Evolutionary conservation across 2,329 filamentous ascomycete genomes (phyloP).

Genomic region (Ophiostoma sp.): DNA sequence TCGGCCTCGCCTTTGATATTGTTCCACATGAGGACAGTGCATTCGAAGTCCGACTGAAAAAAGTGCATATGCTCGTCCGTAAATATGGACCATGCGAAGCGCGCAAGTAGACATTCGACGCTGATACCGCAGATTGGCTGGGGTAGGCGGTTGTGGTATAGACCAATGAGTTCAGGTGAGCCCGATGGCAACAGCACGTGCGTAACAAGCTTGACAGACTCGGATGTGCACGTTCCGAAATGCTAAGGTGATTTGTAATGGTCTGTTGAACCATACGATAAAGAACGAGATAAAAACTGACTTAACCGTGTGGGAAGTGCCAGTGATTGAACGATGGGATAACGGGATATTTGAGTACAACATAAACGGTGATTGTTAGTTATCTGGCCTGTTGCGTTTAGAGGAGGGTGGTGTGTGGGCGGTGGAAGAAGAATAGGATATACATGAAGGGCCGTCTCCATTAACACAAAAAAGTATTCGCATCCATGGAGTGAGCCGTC

Average conservation of each 20-base stretch:
- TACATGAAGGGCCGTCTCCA: too few species aligned
- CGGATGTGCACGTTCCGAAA: too few species aligned
- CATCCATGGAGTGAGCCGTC: slow-evolving; percentile 6
- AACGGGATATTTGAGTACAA: slow-evolving; percentile 17
- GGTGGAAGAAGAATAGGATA: slow-evolving; percentile 7
- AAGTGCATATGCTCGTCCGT: slow-evolving; percentile 19
- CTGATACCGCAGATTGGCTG: slow-evolving; percentile 15
- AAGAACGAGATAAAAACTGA: background rate
- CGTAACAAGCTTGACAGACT: too few species aligned
- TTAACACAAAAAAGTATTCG: background rate
- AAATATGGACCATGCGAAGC: slow-evolving; percentile 19
- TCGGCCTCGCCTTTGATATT: slow-evolving; percentile 18
- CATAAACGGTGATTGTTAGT: slow-evolving; percentile 14
- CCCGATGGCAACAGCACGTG: too few species aligned
- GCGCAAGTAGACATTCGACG: too few species aligned
- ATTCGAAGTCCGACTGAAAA: slow-evolving; percentile 18
- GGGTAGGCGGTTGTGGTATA: slow-evolving; percentile 18
- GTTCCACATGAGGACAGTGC: slow-evolving; percentile 19
- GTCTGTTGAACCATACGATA: too few species aligned
- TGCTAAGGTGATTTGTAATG: background rate
- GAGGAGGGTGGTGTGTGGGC: background rate
- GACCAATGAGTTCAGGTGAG: slow-evolving; percentile 4
- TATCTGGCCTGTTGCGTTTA: background rate
- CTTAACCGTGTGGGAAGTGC: slow-evolving; percentile 12
- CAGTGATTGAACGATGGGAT: slow-evolving; percentile 18